Conservation (phyloP, 2,329 filamentous ascomycete species). For the Dothidotthia symphoricarpi region DNA sequence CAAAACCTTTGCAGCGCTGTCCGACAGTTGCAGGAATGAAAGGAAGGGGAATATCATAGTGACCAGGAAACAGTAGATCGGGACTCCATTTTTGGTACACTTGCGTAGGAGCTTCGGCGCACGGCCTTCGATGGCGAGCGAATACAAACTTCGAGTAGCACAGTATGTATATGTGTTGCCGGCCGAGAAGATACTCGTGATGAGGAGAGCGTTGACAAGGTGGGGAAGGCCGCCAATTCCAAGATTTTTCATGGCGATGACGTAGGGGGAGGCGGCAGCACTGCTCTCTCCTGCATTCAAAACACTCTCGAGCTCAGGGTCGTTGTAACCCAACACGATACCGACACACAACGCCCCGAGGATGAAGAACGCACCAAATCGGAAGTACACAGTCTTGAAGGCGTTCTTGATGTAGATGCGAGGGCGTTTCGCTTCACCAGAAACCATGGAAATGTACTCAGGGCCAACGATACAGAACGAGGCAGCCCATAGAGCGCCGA, state of each 20-base stretch:
- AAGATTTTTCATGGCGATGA: constrained; percentile 60
- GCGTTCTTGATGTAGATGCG: constrained; percentile 49
- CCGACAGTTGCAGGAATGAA: constrained; percentile 70
- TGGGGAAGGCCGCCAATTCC: constrained; percentile 55
- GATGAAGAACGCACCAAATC: constrained; percentile 50
- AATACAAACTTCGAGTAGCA: constrained; percentile 54
- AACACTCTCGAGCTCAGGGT: constrained; percentile 66
- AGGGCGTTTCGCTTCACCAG: constrained; percentile 49
- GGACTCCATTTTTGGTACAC: constrained; percentile 64
- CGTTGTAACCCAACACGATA: constrained; percentile 59
- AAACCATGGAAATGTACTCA: constrained; percentile 51
- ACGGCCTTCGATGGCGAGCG: constrained; percentile 53
- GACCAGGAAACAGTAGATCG: constrained; percentile 67
- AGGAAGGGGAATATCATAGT: constrained; percentile 68
- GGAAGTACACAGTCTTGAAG: constrained; percentile 50
- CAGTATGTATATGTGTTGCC: constrained; percentile 58
- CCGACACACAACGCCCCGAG: constrained; percentile 47
- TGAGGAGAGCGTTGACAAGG: constrained; percentile 57
- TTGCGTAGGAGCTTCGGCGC: constrained; percentile 57
- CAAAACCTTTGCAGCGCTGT: constrained; percentile 64
- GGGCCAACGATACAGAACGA: constrained; percentile 51
- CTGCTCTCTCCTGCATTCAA: constrained; percentile 28
- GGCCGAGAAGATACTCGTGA: constrained; percentile 57
- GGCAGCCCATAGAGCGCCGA: constrained; percentile 43
- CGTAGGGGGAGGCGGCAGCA: constrained; percentile 61